Percentiles rank a stretch among this genome's conserved stretches.
These are phyloP conservation scores for Tilletia walkeri DNA, from an alignment of 1,284 basidiomycete species.

Conservation along the genomic window DNA sequence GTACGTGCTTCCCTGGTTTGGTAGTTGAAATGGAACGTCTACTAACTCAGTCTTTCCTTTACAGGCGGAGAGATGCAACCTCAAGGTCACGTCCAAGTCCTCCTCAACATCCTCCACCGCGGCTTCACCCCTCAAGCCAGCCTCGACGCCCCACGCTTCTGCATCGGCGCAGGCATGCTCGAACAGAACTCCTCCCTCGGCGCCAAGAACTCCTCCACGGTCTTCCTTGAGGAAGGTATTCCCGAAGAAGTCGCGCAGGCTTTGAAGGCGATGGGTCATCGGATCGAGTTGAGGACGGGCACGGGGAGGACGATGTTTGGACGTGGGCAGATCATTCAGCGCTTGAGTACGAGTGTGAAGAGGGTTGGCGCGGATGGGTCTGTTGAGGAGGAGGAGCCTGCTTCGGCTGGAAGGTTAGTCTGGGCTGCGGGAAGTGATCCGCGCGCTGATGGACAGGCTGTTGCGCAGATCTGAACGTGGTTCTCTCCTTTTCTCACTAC, in stretches of 20 bases:
- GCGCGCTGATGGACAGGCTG: constrained; percentile 70
- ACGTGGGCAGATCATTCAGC: constrained; percentile 66
- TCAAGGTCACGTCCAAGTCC: constrained; percentile 87
- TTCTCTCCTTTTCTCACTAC: no score
- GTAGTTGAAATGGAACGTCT: neutral
- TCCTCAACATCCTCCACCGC: constrained; percentile 79
- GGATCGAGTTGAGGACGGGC: constrained; percentile 67
- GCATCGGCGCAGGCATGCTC: constrained; percentile 79
- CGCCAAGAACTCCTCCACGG: constrained; percentile 62
- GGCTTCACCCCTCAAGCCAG: constrained; percentile 67
- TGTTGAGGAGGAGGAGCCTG: constrained; percentile 13
- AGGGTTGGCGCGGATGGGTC: constrained; percentile 41
- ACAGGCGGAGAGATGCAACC: constrained; percentile 80
- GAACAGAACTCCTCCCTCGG: constrained; percentile 61
- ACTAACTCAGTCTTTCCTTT: neutral
- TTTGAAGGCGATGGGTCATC: constrained; percentile 76
- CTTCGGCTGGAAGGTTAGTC: constrained; percentile 24
- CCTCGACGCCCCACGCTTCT: constrained; percentile 91
- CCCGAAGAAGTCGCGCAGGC: constrained; percentile 59
- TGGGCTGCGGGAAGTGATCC: constrained; percentile 37
- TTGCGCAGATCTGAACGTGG: constrained; percentile 70
- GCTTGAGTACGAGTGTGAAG: constrained; percentile 20
- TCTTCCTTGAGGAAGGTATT: constrained; percentile 85
- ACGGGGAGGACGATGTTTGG: constrained; percentile 73
- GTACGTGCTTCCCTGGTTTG: constrained; percentile 50